phyloP scores from a whole-genome alignment of 192 early-diverging fungal genomes.

The Gaertneriomyces sp. region DNA sequence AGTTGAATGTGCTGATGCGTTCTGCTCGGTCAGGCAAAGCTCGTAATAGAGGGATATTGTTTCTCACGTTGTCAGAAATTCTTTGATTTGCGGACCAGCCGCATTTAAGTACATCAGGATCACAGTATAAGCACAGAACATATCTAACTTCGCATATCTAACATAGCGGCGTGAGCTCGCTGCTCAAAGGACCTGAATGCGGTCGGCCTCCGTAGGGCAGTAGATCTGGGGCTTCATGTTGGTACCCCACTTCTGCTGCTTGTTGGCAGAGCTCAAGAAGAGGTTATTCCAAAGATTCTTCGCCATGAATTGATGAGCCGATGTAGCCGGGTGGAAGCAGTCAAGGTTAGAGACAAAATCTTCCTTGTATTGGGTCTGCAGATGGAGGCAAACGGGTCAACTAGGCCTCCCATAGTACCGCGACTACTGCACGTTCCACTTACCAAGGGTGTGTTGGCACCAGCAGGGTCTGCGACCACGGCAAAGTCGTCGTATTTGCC shows the following conservation, averaged over 20 bases:
- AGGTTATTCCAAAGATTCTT: conserved; percentile 15
- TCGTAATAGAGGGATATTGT: too few relatives aligned
- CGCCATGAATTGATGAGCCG: conserved; percentile 28
- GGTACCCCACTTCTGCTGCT: not conserved
- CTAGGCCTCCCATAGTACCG: too few relatives aligned
- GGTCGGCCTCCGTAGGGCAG: conserved; percentile 25
- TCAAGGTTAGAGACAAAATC: conserved; percentile 38
- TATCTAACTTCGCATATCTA: not conserved
- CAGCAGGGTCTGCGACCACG: conserved; percentile 38
- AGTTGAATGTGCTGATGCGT: too few relatives aligned
- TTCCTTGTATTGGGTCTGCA: not conserved
- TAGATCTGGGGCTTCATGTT: not conserved
- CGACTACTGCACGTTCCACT: not conserved
- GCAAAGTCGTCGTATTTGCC: conserved; percentile 29
- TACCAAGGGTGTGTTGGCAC: not conserved
- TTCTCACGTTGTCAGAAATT: too few relatives aligned
- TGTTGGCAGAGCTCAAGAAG: not conserved
- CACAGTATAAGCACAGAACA: not conserved
- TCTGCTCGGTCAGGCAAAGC: too few relatives aligned
- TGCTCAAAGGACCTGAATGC: conserved; percentile 22
- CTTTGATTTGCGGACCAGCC: too few relatives aligned
- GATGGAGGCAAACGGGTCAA: not conserved
- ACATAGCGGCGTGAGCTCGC: not conserved
- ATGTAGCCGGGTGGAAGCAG: conserved; percentile 55
- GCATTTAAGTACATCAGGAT: too few relatives aligned